These are phyloP conservation scores for Fusarium agapanthi DNA, from an alignment of 2,329 filamentous ascomycete genomes.

Conservation along the genomic window DNA sequence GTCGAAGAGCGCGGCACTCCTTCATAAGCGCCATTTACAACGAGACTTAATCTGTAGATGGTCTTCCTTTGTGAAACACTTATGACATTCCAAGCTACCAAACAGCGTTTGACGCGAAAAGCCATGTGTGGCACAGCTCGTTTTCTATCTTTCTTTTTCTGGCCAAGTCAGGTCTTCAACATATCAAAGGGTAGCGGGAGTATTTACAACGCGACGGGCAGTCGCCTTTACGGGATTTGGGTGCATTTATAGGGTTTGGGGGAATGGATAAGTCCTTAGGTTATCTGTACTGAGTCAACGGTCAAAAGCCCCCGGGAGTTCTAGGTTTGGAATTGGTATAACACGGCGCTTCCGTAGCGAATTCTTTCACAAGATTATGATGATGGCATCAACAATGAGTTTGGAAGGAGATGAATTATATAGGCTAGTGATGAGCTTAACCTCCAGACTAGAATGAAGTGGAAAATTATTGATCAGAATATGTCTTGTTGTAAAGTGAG, in stretches of 20 bases:
- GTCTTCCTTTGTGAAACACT: not conserved
- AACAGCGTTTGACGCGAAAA: not conserved
- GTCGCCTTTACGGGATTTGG: not conserved
- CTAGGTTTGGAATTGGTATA: slow-evolving; percentile 7
- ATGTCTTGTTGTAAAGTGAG: not conserved
- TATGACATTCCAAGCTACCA: slow-evolving; percentile 8
- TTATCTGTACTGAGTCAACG: slow-evolving; percentile 2
- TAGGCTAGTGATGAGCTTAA: slow-evolving; percentile 1
- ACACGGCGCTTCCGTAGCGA: not conserved
- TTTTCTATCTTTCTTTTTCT: not conserved
- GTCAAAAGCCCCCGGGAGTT: slow-evolving; percentile 23
- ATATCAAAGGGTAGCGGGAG: slow-evolving; percentile 23
- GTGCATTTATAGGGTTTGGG: slow-evolving; percentile 14
- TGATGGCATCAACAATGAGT: not conserved
- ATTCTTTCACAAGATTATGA: slow-evolving; percentile 14
- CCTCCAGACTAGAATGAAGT: not conserved
- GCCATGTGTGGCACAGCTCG: not conserved
- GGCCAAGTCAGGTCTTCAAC: not conserved
- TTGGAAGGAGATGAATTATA: not conserved
- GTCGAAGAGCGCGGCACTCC: slow-evolving; percentile 62
- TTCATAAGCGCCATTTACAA: slow-evolving; percentile 46
- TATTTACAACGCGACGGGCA: not conserved
- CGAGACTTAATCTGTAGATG: not conserved
- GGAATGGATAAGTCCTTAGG: not conserved
- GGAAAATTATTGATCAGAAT: not conserved